A percentile compares a stretch with the other conserved stretches of the same genome.
phyloP scores from a whole-genome alignment of 139 green algal genomes.

The Micractinium sp. region DNA sequence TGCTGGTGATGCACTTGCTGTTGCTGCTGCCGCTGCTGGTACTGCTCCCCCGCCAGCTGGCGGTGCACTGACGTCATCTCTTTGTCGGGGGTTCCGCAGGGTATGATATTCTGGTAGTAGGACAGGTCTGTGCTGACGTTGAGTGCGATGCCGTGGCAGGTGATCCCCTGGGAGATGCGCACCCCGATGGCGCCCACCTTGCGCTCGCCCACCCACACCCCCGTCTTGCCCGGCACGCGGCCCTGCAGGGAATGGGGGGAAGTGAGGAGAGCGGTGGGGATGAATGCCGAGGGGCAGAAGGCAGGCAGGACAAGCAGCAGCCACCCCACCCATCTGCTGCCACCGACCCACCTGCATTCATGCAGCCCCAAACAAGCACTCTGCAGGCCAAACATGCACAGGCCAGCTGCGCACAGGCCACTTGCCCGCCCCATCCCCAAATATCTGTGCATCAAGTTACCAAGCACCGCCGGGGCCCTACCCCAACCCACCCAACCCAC shows the following conservation, averaged over 20 bases:
- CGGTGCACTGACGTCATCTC: conserved; percentile 53
- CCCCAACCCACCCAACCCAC: conserved; percentile 11
- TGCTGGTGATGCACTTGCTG: neutral
- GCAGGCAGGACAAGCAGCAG: neutral
- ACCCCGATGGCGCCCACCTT: conserved; percentile 96
- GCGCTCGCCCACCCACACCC: conserved; percentile 87
- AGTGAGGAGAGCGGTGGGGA: neutral
- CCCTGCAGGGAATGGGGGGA: conserved; percentile 37
- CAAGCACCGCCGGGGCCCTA: neutral
- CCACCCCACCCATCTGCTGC: neutral
- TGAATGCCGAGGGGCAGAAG: neutral
- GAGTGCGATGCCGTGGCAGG: conserved; percentile 90
- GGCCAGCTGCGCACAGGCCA: neutral
- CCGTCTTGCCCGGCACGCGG: conserved; percentile 65
- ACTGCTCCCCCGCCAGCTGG: conserved; percentile 20
- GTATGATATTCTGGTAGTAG: conserved; percentile 81
- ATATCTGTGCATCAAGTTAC: neutral
- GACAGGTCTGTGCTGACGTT: conserved; percentile 85
- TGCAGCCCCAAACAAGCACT: neutral
- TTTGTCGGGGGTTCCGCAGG: conserved; percentile 71
- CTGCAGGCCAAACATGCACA: too few species aligned
- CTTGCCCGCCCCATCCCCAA: neutral
- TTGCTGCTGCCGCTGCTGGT: neutral
- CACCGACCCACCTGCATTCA: neutral
- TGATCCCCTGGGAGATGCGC: conserved; percentile 84